These are phyloP conservation scores for Sporothrix pseudoabietina DNA, from an alignment of 2,329 filamentous ascomycete species.

Conservation along the genomic window DNA sequence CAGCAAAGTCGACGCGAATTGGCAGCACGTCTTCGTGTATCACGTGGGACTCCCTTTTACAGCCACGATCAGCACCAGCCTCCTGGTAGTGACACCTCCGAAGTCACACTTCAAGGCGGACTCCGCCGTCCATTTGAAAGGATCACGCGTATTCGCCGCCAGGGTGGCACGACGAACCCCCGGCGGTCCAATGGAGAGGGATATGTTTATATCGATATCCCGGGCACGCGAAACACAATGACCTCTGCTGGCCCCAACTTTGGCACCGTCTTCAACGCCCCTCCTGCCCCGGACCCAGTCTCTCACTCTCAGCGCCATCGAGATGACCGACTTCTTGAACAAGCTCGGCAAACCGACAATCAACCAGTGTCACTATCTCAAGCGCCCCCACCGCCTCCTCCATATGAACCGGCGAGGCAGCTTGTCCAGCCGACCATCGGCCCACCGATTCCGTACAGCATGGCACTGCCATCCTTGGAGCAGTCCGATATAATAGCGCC, in stretches of 20 bases:
- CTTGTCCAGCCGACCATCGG: not conserved
- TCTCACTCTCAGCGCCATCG: not conserved
- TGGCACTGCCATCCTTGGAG: conserved; percentile 11
- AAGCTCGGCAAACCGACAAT: not conserved
- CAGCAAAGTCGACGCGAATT: not conserved
- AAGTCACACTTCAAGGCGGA: no score
- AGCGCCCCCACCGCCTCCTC: not conserved
- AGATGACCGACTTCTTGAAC: not conserved
- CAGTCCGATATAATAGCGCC: not conserved
- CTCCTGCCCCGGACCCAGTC: not conserved
- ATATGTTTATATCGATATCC: not conserved
- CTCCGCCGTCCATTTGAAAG: no score
- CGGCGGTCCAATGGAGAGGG: not conserved
- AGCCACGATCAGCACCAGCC: not conserved
- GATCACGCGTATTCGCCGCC: not conserved
- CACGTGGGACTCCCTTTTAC: not conserved
- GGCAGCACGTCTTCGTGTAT: not conserved
- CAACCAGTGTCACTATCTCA: not conserved
- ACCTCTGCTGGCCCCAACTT: not conserved
- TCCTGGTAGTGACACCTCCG: not conserved
- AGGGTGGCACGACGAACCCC: not conserved
- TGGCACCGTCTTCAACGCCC: conserved; percentile 2
- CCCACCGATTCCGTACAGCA: not conserved
- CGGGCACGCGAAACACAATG: not conserved
- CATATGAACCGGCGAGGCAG: not conserved